Percentiles rank a stretch among this genome's conserved stretches.
These are phyloP conservation scores for Cutaneotrichosporon sp. DNA, from an alignment of 1,284 basidiomycete species.

Conservation along the genomic window DNA sequence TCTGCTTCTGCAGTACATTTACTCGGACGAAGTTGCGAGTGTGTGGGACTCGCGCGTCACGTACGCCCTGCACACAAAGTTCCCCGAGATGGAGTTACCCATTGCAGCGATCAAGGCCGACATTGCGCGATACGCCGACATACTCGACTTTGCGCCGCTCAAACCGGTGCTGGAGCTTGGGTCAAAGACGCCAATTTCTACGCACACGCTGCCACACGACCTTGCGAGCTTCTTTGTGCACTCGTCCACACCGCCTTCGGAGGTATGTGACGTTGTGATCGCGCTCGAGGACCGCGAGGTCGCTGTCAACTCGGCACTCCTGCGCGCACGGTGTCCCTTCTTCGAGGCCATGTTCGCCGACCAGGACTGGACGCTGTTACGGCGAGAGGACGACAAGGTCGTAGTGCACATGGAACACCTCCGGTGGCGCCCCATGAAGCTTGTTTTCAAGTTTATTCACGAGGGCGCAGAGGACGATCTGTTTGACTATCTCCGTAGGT, in stretches of 20 bases:
- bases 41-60: conserved; percentile 78
- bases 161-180: conserved; percentile 35
- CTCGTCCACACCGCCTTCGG: conserved; percentile 31
- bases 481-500: conserved; percentile 67
- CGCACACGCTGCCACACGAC: conserved; percentile 36
- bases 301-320: conserved; percentile 64
- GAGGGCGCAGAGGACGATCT: conserved; percentile 67
- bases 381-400: conserved; percentile 57
- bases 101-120: conserved; percentile 59
- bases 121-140: conserved; percentile 55
- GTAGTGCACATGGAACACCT: conserved; percentile 68
- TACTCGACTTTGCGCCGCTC: conserved; percentile 50
- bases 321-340: conserved; percentile 77
- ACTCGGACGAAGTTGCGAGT: conserved; percentile 75
- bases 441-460: conserved; percentile 74
- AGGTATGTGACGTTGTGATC: conserved; percentile 63
- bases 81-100: conserved; percentile 50
- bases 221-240: conserved; percentile 46
- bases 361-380: conserved; percentile 67
- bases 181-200: conserved; percentile 35
- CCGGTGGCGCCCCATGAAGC: conserved; percentile 67
- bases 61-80: conserved; percentile 51
- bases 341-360: conserved; percentile 84
- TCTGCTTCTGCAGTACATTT: conserved; percentile 77
- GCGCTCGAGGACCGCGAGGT: conserved; percentile 66